Conservation (phyloP, 2,329 filamentous ascomycete species). For the Pleurostoma richardsiae region DNA sequence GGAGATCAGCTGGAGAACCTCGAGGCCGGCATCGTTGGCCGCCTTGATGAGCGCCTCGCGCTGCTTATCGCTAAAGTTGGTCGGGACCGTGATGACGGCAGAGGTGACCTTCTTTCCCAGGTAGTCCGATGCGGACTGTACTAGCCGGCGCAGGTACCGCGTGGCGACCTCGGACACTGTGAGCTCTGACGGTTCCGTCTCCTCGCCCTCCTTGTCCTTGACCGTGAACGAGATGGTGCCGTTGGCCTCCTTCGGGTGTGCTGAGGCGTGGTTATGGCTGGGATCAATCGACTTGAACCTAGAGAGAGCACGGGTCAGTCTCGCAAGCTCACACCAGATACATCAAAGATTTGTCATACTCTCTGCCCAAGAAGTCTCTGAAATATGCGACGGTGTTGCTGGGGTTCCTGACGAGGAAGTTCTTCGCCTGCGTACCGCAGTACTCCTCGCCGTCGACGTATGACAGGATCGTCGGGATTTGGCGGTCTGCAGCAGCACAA, state of each 20-base stretch:
- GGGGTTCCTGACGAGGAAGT: slow-evolving; percentile 86
- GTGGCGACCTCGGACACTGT: slow-evolving; percentile 77
- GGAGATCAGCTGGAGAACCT: slow-evolving; percentile 87
- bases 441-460: slow-evolving; percentile 97
- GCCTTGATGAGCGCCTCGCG: slow-evolving; percentile 73
- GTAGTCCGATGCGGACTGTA: slow-evolving; percentile 82
- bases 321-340: background rate
- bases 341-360: slow-evolving; percentile 50
- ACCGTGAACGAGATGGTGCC: slow-evolving; percentile 76
- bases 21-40: slow-evolving; percentile 74
- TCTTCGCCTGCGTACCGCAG: slow-evolving; percentile 91
- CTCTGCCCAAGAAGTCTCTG: slow-evolving; percentile 90
- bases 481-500: slow-evolving; percentile 63
- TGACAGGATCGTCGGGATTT: slow-evolving; percentile 90
- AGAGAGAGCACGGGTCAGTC: slow-evolving; percentile 12
- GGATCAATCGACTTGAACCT: slow-evolving; percentile 95
- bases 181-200: slow-evolving; percentile 58
- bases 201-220: slow-evolving; percentile 65
- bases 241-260: slow-evolving; percentile 75
- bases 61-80: slow-evolving; percentile 86
- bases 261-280: slow-evolving; percentile 87
- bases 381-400: slow-evolving; percentile 94
- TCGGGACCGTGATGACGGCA: slow-evolving; percentile 91
- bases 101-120: slow-evolving; percentile 89
- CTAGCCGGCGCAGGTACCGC: slow-evolving; percentile 77